phyloP scores from a whole-genome alignment of 1,284 basidiomycete genomes.

The Xerocomus tenax region DNA sequence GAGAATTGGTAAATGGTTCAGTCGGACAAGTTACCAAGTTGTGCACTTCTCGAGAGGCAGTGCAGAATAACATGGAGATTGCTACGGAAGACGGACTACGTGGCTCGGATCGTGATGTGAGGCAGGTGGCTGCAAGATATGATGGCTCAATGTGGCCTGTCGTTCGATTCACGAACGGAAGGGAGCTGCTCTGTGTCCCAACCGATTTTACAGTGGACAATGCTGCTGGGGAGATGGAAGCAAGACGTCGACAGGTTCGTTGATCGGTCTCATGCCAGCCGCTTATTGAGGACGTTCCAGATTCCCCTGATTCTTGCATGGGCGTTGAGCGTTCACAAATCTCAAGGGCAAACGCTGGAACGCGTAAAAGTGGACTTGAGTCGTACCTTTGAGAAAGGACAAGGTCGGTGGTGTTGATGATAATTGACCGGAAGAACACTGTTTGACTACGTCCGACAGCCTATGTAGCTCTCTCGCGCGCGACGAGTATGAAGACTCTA shows the following conservation, averaged over 20 bases:
- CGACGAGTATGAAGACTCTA: slow-evolving; percentile 74
- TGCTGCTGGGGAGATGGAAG: slow-evolving; percentile 45
- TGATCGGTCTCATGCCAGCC: neutral
- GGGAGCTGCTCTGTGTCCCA: slow-evolving; percentile 41
- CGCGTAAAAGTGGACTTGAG: slow-evolving; percentile 64
- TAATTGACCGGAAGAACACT: neutral
- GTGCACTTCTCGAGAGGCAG: slow-evolving; percentile 37
- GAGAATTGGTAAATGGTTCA: slow-evolving; percentile 78
- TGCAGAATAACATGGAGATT: slow-evolving; percentile 33
- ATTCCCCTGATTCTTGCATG: slow-evolving; percentile 73
- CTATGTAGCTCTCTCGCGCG: slow-evolving; percentile 89
- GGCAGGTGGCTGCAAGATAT: slow-evolving; percentile 21
- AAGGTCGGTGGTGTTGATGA: slow-evolving; percentile 37
- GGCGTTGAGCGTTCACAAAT: slow-evolving; percentile 81
- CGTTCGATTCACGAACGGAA: slow-evolving; percentile 45
- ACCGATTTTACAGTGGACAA: slow-evolving; percentile 52
- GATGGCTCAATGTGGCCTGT: slow-evolving; percentile 42
- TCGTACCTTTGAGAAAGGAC: slow-evolving; percentile 73
- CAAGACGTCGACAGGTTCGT: slow-evolving; percentile 44
- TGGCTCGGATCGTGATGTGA: slow-evolving; percentile 24
- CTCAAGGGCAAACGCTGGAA: slow-evolving; percentile 76
- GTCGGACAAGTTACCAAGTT: slow-evolving; percentile 78
- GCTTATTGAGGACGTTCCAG: slow-evolving; percentile 31
- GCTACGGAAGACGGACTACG: slow-evolving; percentile 32
- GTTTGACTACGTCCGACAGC: slow-evolving; percentile 40